These are phyloP conservation scores for Aspergillus oerlinghausenensis DNA, from an alignment of 2,329 filamentous ascomycete species.

Conservation along the genomic window DNA sequence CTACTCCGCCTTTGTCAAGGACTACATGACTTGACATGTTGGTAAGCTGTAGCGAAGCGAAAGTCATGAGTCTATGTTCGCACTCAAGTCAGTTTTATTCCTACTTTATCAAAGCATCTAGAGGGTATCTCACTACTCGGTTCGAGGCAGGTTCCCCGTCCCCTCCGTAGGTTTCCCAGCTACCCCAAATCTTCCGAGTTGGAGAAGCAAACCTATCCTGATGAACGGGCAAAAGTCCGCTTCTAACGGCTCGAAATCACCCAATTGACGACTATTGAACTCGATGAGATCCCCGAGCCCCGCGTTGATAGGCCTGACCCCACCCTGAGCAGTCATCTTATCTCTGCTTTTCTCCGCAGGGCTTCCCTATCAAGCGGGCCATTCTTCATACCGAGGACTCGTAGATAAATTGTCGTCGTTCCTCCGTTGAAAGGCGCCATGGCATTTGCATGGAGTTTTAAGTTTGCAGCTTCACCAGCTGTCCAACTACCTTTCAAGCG, in stretches of 20 bases:
- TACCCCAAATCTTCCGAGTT: conserved; percentile 7
- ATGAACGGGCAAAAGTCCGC: neutral
- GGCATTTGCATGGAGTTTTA: conserved; percentile 1
- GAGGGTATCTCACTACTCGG: neutral
- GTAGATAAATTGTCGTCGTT: conserved; percentile 4
- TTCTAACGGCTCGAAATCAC: neutral
- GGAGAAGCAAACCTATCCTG: conserved; percentile 1
- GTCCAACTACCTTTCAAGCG: conserved; percentile 1
- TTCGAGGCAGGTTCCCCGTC: neutral
- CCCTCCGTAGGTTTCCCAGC: neutral
- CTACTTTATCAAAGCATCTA: neutral
- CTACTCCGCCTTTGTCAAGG: neutral
- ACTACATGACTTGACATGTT: neutral
- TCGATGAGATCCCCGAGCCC: neutral
- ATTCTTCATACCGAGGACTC: neutral
- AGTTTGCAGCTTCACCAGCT: neutral
- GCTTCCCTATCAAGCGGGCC: neutral
- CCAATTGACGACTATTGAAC: neutral
- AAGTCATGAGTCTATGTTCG: neutral
- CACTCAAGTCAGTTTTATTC: neutral
- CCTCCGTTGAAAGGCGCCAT: conserved; percentile 4
- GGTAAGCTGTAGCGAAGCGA: neutral
- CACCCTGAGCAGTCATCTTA: conserved; percentile 1
- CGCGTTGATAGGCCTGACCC: neutral
- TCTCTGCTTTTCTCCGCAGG: neutral